Base-by-base conservation (phyloP, 2,329 filamentous ascomycete species). In the Cladobotryum mycophilum region DNA sequence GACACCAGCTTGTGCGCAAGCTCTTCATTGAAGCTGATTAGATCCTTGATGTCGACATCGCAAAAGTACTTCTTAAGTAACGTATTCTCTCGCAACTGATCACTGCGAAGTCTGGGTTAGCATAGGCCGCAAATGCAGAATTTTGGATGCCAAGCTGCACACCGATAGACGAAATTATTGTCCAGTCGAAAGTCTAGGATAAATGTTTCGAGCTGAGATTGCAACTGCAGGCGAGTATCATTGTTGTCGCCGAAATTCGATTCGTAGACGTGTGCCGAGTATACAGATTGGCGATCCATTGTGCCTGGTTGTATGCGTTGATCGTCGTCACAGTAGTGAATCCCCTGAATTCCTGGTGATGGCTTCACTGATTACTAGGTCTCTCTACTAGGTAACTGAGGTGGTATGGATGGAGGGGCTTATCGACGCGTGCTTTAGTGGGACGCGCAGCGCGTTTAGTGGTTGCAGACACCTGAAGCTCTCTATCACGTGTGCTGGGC, bases 1-100 rank as follows among this genome's bases (percentile, higher is more conserved):
- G 88, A 93, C 17, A 86, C 88, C 55, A 99, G 77, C 64, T 85
- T 84, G 68, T 97, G 89, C 25, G 92, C 93, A 53, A 99, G 78
- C 67, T 96, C 90, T 70, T 97, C 92, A 64, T 95, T 93, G 72
- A 91, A 97, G 55, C 87, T 93, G 67, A 97, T 97, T 53, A 99
- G 75, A 67, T 99, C 92, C 55, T 88, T 89, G 60, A 99, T 89
- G 67, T 99, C 91, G 65, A 99, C 82, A 67, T 99, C 92, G 74
- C 93, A 96, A 69, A 86, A 96, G 73, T 90, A 97, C 61, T 91
- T 90, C 67, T 96, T 93, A 40, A 96, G 78, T 1, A 97, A 80
- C 7, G 93, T 90, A 73, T 99, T 99, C 66, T 97, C 90, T 61
- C 89, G 84, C 53, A 99, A 81, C 71, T 97, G 93, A 63, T 97